Evolutionary conservation across 306 rosid species (phyloP).

Genomic region (Cercis canadensis): DNA sequence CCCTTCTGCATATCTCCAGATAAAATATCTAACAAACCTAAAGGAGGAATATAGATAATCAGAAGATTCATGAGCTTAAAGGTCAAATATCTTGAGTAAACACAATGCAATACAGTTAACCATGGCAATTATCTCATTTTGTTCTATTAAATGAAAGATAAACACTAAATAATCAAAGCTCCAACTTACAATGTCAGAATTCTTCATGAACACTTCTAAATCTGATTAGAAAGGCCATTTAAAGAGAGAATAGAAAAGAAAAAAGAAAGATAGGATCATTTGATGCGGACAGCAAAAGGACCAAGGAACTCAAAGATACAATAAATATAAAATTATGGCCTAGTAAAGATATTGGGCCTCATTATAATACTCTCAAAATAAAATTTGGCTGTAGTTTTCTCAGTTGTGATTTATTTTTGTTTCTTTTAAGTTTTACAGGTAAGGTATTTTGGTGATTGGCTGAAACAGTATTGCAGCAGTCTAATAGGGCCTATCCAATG

Average conservation of each 20-base stretch:
- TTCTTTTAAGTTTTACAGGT: not conserved
- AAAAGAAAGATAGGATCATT: conserved; percentile 11
- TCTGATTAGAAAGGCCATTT: not conserved
- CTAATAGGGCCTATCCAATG: not conserved
- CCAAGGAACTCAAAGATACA: conserved; percentile 8
- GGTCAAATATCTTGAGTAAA: conserved; percentile 26
- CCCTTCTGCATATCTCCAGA: conserved; percentile 99
- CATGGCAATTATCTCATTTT: not conserved
- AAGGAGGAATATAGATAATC: conserved; percentile 10
- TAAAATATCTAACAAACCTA: conserved; percentile 86
- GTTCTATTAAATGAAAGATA: conserved; percentile 14
- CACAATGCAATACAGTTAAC: conserved; percentile 19
- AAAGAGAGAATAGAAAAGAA: not conserved
- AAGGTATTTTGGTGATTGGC: not conserved
- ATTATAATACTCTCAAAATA: not conserved
- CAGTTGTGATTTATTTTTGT: not conserved
- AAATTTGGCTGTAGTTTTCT: not conserved
- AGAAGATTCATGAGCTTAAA: conserved; percentile 36
- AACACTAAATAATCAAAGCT: conserved; percentile 21
- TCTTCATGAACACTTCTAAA: conserved; percentile 12
- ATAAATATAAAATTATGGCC: not conserved
- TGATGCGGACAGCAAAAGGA: conserved; percentile 19
- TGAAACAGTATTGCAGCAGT: not conserved
- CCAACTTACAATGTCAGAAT: conserved; percentile 9
- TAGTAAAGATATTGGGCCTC: not conserved